These are phyloP conservation scores for Penicillium flavigenum DNA, from an alignment of 495 filamentous ascomycete species.

Conservation along the genomic window DNA sequence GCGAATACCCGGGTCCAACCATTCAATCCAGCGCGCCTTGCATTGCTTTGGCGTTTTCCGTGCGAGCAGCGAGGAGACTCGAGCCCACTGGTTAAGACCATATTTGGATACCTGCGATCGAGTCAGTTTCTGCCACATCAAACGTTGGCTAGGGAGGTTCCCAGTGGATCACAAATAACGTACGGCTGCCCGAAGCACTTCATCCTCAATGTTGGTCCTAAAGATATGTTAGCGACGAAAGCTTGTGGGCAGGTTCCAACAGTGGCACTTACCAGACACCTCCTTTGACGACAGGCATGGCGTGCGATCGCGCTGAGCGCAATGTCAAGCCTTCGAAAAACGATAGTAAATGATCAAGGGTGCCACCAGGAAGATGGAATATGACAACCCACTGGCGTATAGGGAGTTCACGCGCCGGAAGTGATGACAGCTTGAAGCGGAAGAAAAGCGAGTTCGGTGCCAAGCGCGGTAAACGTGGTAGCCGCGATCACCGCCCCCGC, in stretches of 20 bases:
- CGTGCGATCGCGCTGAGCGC: constrained; percentile 19
- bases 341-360: constrained; percentile 3
- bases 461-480: constrained; percentile 21
- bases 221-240: constrained; percentile 24
- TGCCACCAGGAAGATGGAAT: constrained; percentile 19
- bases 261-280: constrained; percentile 81
- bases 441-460: constrained; percentile 27
- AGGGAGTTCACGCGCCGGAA: constrained; percentile 20
- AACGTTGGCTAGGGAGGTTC: background rate
- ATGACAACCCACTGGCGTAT: constrained; percentile 17
- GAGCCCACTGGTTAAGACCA: constrained; percentile 98
- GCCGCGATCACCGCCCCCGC: constrained; percentile 29
- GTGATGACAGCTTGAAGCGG: constrained; percentile 18
- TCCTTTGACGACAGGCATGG: constrained; percentile 96
- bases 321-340: background rate
- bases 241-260: constrained; percentile 3
- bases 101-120: constrained; percentile 77
- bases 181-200: constrained; percentile 89
- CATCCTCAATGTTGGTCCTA: constrained; percentile 79
- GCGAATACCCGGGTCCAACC: constrained; percentile 94
- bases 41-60: constrained; percentile 98
- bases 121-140: constrained; percentile 21
- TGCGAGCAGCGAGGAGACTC: constrained; percentile 93
- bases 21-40: constrained; percentile 97
- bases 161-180: constrained; percentile 13